A percentile compares a stretch with the other conserved stretches of the same genome.
Conservation (phyloP, 2,329 filamentous ascomycete genomes). For the Trichoderma koningii region DNA sequence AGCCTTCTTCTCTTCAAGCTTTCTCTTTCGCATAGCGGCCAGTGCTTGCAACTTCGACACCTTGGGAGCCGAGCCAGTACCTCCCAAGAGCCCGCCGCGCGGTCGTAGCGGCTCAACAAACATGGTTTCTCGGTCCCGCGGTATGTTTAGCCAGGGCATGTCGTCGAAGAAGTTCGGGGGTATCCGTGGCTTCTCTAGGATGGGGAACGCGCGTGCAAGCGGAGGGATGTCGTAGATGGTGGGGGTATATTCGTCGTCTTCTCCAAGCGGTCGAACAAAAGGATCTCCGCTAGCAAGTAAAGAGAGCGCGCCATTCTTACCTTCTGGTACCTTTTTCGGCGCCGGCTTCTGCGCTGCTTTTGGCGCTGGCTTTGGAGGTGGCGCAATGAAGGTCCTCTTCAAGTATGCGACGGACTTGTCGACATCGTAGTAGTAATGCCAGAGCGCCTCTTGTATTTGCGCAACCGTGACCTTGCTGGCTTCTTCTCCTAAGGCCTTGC, state of each 20-base stretch:
- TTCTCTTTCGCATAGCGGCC: slow-evolving; percentile 83
- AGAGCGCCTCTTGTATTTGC: slow-evolving; percentile 86
- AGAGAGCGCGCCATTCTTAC: slow-evolving; percentile 44
- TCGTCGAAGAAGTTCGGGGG: slow-evolving; percentile 70
- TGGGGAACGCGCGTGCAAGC: slow-evolving; percentile 22
- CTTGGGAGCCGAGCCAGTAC: slow-evolving; percentile 65
- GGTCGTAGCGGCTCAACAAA: slow-evolving; percentile 60
- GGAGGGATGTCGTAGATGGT: slow-evolving; percentile 8
- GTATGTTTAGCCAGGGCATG: slow-evolving; percentile 80
- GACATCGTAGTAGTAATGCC: slow-evolving; percentile 95
- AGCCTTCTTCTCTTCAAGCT: slow-evolving; percentile 63
- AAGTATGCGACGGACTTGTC: slow-evolving; percentile 83
- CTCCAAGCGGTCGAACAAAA: slow-evolving; percentile 38
- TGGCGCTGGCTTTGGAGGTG: slow-evolving; percentile 34
- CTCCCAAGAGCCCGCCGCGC: slow-evolving; percentile 74
- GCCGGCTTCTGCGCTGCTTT: slow-evolving; percentile 39
- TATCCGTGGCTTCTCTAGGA: slow-evolving; percentile 30
- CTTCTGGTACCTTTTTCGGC: slow-evolving; percentile 47
- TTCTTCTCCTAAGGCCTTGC: slow-evolving; percentile 62
- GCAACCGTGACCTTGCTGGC: slow-evolving; percentile 56
- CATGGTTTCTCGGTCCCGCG: slow-evolving; percentile 63
- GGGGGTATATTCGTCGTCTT: slow-evolving; percentile 34
- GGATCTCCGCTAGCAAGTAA: slow-evolving; percentile 37
- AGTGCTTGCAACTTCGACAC: slow-evolving; percentile 89
- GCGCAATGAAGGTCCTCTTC: slow-evolving; percentile 61